Conservation (phyloP, 2,329 filamentous ascomycete species). For the Penicillium sp. region DNA sequence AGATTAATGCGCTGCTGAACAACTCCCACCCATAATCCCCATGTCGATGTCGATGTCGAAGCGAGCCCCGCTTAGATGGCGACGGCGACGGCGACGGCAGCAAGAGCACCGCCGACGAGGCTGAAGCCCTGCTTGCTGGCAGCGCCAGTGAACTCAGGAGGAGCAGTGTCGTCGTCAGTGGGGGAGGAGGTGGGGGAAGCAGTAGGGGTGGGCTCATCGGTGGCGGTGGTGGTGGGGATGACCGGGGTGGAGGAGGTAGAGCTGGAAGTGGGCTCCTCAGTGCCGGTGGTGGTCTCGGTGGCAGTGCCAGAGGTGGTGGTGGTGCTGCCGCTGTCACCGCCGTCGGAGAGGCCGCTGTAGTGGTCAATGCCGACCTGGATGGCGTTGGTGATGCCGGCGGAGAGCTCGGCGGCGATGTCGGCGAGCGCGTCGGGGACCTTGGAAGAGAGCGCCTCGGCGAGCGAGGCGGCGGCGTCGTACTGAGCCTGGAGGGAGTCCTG, state of each 20-base stretch:
- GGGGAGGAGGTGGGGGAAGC: conserved; percentile 8
- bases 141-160: conserved; percentile 20
- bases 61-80: conserved; percentile 17
- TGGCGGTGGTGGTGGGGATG: conserved; percentile 12
- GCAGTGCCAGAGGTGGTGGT: conserved; percentile 4
- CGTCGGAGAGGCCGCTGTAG: conserved; percentile 27
- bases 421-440: conserved; percentile 36
- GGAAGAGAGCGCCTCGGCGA: conserved; percentile 33
- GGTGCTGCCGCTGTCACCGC: conserved; percentile 7
- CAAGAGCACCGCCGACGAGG: conserved; percentile 18
- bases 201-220: conserved; percentile 4
- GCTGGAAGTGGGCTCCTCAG: conserved; percentile 10
- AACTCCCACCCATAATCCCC: not conserved
- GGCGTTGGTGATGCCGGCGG: conserved; percentile 35
- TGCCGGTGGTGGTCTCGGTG: conserved; percentile 14
- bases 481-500: conserved; percentile 32
- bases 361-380: conserved; percentile 39
- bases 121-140: conserved; percentile 19
- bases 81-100: conserved; percentile 19
- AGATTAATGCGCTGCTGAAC: not conserved
- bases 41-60: not conserved
- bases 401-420: conserved; percentile 31
- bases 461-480: conserved; percentile 31
- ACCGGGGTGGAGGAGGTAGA: conserved; percentile 18
- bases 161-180: conserved; percentile 3